Conservation (phyloP, 352 stramenopile genomes). For the Globisporangium cederbergense region DNA sequence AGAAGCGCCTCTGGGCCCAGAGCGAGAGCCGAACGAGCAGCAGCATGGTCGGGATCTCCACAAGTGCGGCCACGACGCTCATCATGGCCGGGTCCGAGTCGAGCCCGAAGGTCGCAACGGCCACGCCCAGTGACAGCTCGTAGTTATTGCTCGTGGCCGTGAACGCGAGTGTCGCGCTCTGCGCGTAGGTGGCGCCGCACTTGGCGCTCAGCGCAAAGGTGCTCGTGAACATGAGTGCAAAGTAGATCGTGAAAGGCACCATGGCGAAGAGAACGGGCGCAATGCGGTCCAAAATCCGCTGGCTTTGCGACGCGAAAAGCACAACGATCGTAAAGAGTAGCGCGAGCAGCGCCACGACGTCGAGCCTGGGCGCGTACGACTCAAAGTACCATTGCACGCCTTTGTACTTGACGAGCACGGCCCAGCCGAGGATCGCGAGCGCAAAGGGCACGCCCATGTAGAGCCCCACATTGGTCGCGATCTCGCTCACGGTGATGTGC, state of each 20-base stretch:
- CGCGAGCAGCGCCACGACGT: slow-evolving; percentile 44
- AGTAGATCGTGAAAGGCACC: slow-evolving; percentile 65
- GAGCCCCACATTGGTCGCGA: slow-evolving; percentile 55
- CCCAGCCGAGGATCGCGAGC: slow-evolving; percentile 35
- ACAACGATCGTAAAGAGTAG: slow-evolving; percentile 71
- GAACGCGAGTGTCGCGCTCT: slow-evolving; percentile 54
- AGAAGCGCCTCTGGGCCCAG: slow-evolving; percentile 20
- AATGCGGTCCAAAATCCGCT: slow-evolving; percentile 50
- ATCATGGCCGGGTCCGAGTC: slow-evolving; percentile 62
- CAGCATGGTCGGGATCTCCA: slow-evolving; percentile 49
- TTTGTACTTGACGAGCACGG: slow-evolving; percentile 31
- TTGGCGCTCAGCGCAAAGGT: slow-evolving; percentile 40
- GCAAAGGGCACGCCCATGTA: slow-evolving; percentile 74
- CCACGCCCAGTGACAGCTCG: slow-evolving; percentile 67
- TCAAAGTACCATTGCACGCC: slow-evolving; percentile 47
- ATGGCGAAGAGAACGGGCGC: slow-evolving; percentile 54
- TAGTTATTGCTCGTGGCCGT: slow-evolving; percentile 89
- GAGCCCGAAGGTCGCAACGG: slow-evolving; percentile 63
- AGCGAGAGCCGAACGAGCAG: slow-evolving; percentile 27
- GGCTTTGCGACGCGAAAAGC: slow-evolving; percentile 69
- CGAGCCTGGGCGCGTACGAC: slow-evolving; percentile 37
- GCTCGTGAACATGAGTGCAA: slow-evolving; percentile 47
- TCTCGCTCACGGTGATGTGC: slow-evolving; percentile 37
- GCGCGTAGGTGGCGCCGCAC: slow-evolving; percentile 37
- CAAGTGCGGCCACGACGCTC: slow-evolving; percentile 39